A percentile compares a stretch with the other conserved stretches of the same genome.
These are phyloP conservation scores for Candida methanosorbosa DNA, from an alignment of 805 yeast genomes.

Conservation along the genomic window DNA sequence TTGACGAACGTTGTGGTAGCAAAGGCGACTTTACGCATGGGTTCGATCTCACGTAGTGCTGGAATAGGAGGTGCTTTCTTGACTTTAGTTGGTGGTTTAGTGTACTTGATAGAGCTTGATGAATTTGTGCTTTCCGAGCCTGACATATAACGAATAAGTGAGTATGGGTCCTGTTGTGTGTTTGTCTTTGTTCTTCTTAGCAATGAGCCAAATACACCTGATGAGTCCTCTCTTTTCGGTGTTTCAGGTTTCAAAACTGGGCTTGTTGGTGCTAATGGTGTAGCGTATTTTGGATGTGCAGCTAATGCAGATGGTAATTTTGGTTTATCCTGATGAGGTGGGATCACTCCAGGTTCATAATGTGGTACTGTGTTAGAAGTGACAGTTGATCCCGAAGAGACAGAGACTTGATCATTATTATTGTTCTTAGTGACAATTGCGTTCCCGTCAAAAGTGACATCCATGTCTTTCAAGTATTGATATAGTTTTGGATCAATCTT, in stretches of 20 bases:
- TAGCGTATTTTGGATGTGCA: conserved; percentile 18
- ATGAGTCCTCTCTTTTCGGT: conserved; percentile 7
- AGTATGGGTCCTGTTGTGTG: conserved; percentile 7
- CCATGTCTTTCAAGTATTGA: conserved; percentile 32
- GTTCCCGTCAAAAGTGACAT: conserved; percentile 2
- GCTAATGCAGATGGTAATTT: conserved; percentile 41
- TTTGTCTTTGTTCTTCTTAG: conserved; percentile 19
- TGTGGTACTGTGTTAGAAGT: conserved; percentile 16
- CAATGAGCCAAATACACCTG: conserved; percentile 21
- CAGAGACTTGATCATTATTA: not conserved
- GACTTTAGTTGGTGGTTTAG: conserved; percentile 21
- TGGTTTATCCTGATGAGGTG: conserved; percentile 40
- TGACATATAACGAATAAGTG: not conserved
- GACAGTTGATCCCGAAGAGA: conserved; percentile 16
- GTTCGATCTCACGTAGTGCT: conserved; percentile 18
- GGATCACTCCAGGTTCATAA: conserved; percentile 35
- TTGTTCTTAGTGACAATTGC: not conserved
- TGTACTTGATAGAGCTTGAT: conserved; percentile 7
- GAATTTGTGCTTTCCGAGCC: not conserved
- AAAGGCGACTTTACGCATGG: conserved; percentile 62
- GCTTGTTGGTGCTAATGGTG: conserved; percentile 15
- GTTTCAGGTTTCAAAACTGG: conserved; percentile 3
- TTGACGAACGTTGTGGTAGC: conserved; percentile 61
- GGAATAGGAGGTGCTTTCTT: conserved; percentile 20
- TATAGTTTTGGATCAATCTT: conserved; percentile 34